A percentile compares a stretch with the other conserved stretches of the same genome.
Conservation (phyloP, 108 stramenopile genomes). For the Conticribra weissflogii region DNA sequence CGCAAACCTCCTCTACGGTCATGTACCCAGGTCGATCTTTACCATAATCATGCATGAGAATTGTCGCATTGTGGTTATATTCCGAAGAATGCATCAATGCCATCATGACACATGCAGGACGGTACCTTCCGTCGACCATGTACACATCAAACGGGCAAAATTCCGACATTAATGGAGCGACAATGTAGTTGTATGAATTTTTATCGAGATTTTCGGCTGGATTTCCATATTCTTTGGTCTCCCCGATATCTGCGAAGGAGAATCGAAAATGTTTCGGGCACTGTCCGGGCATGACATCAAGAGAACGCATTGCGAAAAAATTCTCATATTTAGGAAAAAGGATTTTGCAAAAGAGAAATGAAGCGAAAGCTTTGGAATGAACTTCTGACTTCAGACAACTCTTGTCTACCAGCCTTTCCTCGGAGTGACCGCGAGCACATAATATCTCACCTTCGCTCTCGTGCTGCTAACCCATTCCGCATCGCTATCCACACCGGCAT, state of each 20-base stretch:
- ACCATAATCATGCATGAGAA: background rate
- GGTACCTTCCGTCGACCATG: constrained; percentile 57
- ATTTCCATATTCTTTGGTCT: constrained; percentile 33
- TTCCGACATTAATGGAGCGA: constrained; percentile 40
- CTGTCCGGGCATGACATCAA: too few relatives aligned
- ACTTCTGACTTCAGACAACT: too few relatives aligned
- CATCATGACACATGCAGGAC: constrained; percentile 40
- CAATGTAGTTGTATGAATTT: constrained; percentile 34
- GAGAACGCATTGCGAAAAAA: too few relatives aligned
- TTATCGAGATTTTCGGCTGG: constrained; percentile 37
- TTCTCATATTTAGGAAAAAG: too few relatives aligned
- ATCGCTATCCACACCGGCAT: constrained; percentile 56
- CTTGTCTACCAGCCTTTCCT: too few relatives aligned
- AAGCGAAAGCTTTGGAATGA: too few relatives aligned
- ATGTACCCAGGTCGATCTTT: too few relatives aligned
- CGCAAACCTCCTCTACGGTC: too few relatives aligned
- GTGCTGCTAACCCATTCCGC: constrained; percentile 45
- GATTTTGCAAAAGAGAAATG: too few relatives aligned
- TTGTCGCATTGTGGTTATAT: too few relatives aligned
- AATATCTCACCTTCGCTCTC: constrained; percentile 1
- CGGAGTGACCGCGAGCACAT: too few relatives aligned
- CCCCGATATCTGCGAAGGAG: constrained; percentile 54
- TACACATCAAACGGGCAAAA: constrained; percentile 56
- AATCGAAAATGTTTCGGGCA: constrained; percentile 56
- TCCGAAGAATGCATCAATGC: constrained; percentile 52